Evolutionary conservation across 768 basidiomycete species (phyloP).

Genomic region (Leccinum subtestaceum): DNA sequence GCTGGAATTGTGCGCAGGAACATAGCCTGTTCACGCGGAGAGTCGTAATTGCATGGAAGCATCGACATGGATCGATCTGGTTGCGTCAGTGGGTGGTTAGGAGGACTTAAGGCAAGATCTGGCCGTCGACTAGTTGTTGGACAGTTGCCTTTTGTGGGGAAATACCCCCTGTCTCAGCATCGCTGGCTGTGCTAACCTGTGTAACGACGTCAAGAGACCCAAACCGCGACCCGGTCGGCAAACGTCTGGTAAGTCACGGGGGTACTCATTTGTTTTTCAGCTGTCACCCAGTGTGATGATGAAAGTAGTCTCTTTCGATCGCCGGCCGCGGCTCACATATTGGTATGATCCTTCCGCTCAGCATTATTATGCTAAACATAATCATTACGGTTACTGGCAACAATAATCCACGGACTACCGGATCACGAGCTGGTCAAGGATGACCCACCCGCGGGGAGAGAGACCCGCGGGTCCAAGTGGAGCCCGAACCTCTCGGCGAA

Average conservation of each 20-base stretch:
- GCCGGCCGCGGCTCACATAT: background rate
- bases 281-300: background rate
- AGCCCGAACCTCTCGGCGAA: background rate
- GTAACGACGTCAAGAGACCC: background rate
- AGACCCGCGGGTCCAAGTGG: background rate
- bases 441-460: background rate
- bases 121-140: background rate
- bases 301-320: background rate
- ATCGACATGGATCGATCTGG: conserved; percentile 7
- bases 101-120: background rate
- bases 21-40: conserved; percentile 35
- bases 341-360: background rate
- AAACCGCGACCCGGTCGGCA: no score
- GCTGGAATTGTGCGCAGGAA: conserved; percentile 86
- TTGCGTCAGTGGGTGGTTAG: background rate
- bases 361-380: background rate
- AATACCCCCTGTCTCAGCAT: conserved; percentile 8
- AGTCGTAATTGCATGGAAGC: conserved; percentile 7
- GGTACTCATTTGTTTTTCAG: background rate
- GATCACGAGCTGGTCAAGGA: background rate
- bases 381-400: background rate
- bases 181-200: background rate
- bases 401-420: background rate
- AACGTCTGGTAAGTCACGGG: background rate
- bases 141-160: background rate